phyloP scores from a whole-genome alignment of 1,284 basidiomycete genomes.

The Meira nashicola region DNA sequence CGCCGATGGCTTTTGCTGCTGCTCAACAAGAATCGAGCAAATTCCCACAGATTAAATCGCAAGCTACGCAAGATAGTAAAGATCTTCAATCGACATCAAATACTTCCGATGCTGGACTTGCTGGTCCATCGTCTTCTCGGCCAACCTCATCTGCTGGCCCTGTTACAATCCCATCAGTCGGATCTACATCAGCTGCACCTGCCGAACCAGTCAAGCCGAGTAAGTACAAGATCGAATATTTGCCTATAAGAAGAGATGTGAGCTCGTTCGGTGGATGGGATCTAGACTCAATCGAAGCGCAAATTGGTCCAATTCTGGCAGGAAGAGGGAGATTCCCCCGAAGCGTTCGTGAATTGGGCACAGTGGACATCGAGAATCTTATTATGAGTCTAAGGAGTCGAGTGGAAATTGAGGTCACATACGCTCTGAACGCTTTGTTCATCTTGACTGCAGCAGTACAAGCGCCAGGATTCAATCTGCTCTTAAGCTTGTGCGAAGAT shows the following conservation, averaged over 20 bases:
- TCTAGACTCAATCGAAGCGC: slow-evolving; percentile 65
- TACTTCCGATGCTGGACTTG: slow-evolving; percentile 15
- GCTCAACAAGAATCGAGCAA: slow-evolving; percentile 17
- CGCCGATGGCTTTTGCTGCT: slow-evolving; percentile 4
- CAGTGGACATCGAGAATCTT: slow-evolving; percentile 80
- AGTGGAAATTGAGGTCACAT: slow-evolving; percentile 75
- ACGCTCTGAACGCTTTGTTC: slow-evolving; percentile 82
- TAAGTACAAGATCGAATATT: slow-evolving; percentile 83
- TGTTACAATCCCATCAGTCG: not conserved
- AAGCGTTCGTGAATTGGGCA: slow-evolving; percentile 73
- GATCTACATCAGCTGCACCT: not conserved
- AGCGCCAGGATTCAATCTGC: slow-evolving; percentile 62
- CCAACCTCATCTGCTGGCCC: not conserved
- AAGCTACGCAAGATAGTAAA: not conserved
- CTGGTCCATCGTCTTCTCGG: not conserved
- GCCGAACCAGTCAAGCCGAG: slow-evolving; percentile 35
- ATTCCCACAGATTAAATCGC: slow-evolving; percentile 14
- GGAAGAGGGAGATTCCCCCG: slow-evolving; percentile 60
- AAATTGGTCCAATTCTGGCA: slow-evolving; percentile 59
- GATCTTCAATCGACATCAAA: slow-evolving; percentile 23
- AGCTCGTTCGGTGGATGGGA: slow-evolving; percentile 82
- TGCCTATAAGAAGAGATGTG: slow-evolving; percentile 71
- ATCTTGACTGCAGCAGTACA: slow-evolving; percentile 65
- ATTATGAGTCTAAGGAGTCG: slow-evolving; percentile 84
- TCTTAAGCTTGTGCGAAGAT: slow-evolving; percentile 71